Evolutionary conservation across 495 filamentous ascomycete species (phyloP).

Genomic region (Pseudomonodictys pantanalensis): DNA sequence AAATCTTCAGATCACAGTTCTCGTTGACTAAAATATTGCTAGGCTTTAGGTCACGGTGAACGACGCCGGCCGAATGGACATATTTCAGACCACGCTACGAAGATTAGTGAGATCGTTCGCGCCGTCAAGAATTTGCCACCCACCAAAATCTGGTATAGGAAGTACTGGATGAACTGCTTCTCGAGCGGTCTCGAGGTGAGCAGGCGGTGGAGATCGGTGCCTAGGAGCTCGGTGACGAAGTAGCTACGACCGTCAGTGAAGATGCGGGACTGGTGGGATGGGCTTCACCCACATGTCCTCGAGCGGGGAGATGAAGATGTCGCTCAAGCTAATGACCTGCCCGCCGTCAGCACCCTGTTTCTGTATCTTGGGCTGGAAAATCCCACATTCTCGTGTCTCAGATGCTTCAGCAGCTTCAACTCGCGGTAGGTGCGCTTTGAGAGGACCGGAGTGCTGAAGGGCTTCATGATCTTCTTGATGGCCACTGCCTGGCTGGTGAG

Average conservation of each 20-base stretch:
- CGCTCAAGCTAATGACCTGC: conserved; percentile 95
- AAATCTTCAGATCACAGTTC: conserved; percentile 99
- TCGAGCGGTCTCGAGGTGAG: conserved; percentile 93
- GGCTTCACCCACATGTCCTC: conserved; percentile 83
- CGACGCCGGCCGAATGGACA: conserved; percentile 96
- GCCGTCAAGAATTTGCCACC: conserved; percentile 31
- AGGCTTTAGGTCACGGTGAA: conserved; percentile 95
- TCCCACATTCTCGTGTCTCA: conserved; percentile 92
- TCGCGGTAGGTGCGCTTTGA: conserved; percentile 97
- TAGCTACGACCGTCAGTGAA: conserved; percentile 58
- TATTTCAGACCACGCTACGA: conserved; percentile 92
- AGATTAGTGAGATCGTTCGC: conserved; percentile 37
- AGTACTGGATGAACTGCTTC: conserved; percentile 99
- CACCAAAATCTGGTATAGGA: conserved; percentile 97
- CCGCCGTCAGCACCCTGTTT: not conserved
- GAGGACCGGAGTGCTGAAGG: conserved; percentile 95
- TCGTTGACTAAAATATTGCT: conserved; percentile 99
- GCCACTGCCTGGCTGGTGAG: conserved; percentile 93
- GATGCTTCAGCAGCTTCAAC: conserved; percentile 93
- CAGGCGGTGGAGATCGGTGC: conserved; percentile 92
- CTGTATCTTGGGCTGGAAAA: not conserved
- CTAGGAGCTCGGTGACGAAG: conserved; percentile 95
- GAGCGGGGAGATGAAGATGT: conserved; percentile 98
- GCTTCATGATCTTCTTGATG: conserved; percentile 99
- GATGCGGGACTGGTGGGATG: not conserved